Conservation (phyloP, 2,329 filamentous ascomycete species). For the Xylaria sp. region DNA sequence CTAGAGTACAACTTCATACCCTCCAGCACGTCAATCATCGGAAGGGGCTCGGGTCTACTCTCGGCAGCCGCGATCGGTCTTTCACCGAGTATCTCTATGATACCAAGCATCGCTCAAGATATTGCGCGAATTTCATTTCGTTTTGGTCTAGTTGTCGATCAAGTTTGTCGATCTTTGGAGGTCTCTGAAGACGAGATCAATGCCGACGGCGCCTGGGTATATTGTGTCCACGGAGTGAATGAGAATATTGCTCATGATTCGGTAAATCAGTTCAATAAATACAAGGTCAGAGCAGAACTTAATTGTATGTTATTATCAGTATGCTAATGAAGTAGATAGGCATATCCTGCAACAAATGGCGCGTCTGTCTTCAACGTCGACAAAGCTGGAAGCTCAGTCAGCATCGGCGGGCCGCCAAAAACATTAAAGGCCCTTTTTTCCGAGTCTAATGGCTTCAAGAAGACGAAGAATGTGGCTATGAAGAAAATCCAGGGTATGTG, state of each 20-base stretch:
- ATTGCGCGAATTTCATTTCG: not conserved
- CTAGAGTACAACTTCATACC: not conserved
- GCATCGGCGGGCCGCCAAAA: not conserved
- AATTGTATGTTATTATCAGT: no score
- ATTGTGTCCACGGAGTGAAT: not conserved
- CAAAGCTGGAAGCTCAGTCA: not conserved
- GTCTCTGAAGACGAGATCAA: not conserved
- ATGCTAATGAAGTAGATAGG: not conserved
- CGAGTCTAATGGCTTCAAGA: not conserved
- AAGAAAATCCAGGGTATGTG: constrained; percentile 1
- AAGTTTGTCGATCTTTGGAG: not conserved
- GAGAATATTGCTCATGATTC: not conserved
- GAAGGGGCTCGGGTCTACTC: not conserved
- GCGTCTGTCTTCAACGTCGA: not conserved
- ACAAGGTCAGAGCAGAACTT: not conserved
- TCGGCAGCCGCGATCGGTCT: not conserved
- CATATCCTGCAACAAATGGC: not conserved
- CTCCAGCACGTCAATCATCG: not conserved
- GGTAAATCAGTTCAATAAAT: not conserved
- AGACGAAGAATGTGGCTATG: not conserved
- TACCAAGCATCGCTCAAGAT: not conserved
- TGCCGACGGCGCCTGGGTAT: not conserved
- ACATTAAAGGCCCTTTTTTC: not conserved
- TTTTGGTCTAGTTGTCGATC: not conserved
- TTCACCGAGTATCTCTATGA: not conserved